phyloP scores from a whole-genome alignment of 192 early-diverging fungal species.

The Umbelopsis isabellina region DNA sequence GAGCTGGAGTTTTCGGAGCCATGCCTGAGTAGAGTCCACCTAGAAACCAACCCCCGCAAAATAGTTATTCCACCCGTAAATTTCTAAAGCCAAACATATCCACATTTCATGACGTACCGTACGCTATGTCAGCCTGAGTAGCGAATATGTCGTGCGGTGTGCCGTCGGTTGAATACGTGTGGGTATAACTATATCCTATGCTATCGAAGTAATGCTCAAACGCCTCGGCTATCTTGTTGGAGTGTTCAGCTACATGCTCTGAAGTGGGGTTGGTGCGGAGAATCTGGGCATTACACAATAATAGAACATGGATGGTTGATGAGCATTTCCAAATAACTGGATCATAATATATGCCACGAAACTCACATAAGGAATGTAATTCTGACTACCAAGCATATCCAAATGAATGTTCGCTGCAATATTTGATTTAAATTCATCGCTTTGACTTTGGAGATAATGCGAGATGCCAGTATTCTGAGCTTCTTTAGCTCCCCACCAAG shows the following conservation, averaged over 20 bases:
- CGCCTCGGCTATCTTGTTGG: slow-evolving; percentile 21
- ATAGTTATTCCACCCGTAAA: slow-evolving; percentile 51
- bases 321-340: not conserved
- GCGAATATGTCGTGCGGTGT: slow-evolving; percentile 6
- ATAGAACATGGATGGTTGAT: too few species aligned
- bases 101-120: not conserved
- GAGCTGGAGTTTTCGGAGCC: slow-evolving; percentile 51
- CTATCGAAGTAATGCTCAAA: slow-evolving; percentile 1
- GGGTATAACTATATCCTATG: not conserved
- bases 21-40: slow-evolving; percentile 14
- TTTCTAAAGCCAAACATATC: not conserved
- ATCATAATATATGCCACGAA: not conserved
- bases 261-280: slow-evolving; percentile 65
- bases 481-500: slow-evolving; percentile 74
- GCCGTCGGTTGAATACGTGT: not conserved
- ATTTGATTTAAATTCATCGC: slow-evolving; percentile 44
- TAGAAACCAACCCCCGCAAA: slow-evolving; percentile 48
- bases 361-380: slow-evolving; percentile 45
- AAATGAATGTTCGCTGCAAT: slow-evolving; percentile 66
- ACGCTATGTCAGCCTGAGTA: not conserved
- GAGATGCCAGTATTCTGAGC: slow-evolving; percentile 65
- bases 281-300: slow-evolving; percentile 31
- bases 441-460: slow-evolving; percentile 57
- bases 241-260: slow-evolving; percentile 43
- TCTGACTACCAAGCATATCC: slow-evolving; percentile 74